A percentile compares a stretch with the other conserved stretches of the same genome.
Conservation (phyloP, 192 early-diverging fungal genomes). For the Linnemannia elongata region DNA sequence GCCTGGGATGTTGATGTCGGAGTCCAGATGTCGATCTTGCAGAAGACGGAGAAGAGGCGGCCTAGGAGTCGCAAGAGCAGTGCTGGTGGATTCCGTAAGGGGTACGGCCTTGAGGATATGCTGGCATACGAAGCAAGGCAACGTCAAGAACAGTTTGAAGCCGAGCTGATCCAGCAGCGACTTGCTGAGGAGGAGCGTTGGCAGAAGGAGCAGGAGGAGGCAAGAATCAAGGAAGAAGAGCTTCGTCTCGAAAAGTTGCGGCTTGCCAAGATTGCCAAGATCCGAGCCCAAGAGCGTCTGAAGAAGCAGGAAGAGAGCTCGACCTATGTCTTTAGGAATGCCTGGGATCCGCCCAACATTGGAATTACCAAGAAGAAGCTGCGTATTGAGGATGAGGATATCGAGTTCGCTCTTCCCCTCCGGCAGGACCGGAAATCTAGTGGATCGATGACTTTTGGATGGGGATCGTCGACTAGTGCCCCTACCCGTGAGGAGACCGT, state of each 20-base stretch:
- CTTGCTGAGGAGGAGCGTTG: constrained; percentile 49
- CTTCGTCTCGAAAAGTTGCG: constrained; percentile 31
- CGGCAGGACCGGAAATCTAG: constrained; percentile 32
- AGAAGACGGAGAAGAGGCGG: constrained; percentile 45
- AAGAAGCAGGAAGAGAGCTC: constrained; percentile 26
- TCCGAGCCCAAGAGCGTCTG: constrained; percentile 14
- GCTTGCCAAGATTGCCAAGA: constrained; percentile 23
- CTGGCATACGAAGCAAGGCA: constrained; percentile 43
- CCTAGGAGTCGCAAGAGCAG: constrained; percentile 55
- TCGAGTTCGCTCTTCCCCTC: constrained; percentile 43
- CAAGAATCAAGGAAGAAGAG: constrained; percentile 47
- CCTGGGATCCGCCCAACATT: constrained; percentile 50
- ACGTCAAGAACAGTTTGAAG: constrained; percentile 43
- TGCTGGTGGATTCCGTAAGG: constrained; percentile 46
- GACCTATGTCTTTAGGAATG: constrained; percentile 41
- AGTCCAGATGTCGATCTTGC: constrained; percentile 45
- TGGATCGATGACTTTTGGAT: constrained; percentile 10
- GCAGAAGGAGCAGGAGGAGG: constrained; percentile 52
- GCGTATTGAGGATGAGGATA: constrained; percentile 52
- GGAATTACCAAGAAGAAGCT: constrained; percentile 41
- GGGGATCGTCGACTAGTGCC: background rate
- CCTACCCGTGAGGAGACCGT: background rate
- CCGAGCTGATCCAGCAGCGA: constrained; percentile 31
- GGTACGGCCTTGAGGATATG: constrained; percentile 55
- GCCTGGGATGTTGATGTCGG: constrained; percentile 51